These are phyloP conservation scores for Rostrohypoxylon terebratum DNA, from an alignment of 495 filamentous ascomycete genomes.

Conservation along the genomic window DNA sequence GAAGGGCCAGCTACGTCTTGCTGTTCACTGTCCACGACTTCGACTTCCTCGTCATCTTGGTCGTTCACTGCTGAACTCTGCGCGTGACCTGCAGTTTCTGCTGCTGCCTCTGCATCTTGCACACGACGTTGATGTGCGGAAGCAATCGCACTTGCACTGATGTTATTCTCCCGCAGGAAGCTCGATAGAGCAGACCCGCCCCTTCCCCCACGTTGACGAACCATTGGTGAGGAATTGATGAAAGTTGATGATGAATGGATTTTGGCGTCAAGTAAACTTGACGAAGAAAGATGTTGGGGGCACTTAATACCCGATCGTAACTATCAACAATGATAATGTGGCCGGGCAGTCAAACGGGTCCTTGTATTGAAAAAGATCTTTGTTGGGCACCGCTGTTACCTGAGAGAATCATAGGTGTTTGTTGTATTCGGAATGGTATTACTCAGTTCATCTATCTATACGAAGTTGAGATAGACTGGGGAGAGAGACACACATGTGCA, in stretches of 20 bases:
- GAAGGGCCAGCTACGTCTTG: too few species aligned
- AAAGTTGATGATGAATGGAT: neutral
- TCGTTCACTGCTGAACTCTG: conserved; percentile 38
- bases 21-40: neutral
- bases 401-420: neutral
- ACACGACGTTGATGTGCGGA: too few species aligned
- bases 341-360: neutral
- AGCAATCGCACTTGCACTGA: neutral
- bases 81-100: too few species aligned
- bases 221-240: neutral
- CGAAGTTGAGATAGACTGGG: neutral
- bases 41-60: neutral
- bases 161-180: neutral
- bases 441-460: neutral
- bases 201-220: neutral
- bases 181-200: neutral
- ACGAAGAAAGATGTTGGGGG: neutral
- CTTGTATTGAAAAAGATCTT: too few species aligned
- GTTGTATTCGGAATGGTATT: neutral
- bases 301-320: neutral
- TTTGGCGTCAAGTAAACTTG: neutral
- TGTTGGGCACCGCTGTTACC: neutral
- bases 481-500: too few species aligned
- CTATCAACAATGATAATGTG: neutral
- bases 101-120: too few species aligned